Evolutionary conservation across 768 basidiomycete genomes (phyloP).

Genomic region (Mycena haematopus): DNA sequence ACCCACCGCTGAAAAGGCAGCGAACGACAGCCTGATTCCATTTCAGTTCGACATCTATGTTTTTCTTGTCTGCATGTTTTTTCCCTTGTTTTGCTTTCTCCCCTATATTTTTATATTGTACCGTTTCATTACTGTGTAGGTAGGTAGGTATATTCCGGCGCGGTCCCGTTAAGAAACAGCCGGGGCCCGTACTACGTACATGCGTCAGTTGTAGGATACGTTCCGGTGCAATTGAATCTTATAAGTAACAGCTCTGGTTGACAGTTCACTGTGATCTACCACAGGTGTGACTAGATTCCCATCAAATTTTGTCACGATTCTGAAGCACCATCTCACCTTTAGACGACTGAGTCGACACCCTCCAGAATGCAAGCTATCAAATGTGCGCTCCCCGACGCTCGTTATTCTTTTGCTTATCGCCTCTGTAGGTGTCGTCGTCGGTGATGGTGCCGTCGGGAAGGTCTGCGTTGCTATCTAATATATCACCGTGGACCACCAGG

Average conservation of each 20-base stretch:
- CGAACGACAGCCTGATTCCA: background rate
- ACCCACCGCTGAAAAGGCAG: slow-evolving; percentile 26
- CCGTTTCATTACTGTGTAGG: background rate
- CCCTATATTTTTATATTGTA: slow-evolving; percentile 4
- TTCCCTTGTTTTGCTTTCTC: background rate
- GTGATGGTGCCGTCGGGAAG: slow-evolving; percentile 99
- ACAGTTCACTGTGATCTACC: background rate
- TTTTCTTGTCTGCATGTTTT: slow-evolving; percentile 19
- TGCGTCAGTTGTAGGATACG: too few species aligned
- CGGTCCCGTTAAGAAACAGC: too few species aligned
- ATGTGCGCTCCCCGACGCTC: slow-evolving; percentile 58
- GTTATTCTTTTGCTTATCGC: slow-evolving; percentile 24
- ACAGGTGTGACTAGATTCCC: background rate
- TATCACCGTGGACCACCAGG: slow-evolving; percentile 14
- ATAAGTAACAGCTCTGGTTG: background rate
- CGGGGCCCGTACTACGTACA: too few species aligned
- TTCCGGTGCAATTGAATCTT: slow-evolving; percentile 1
- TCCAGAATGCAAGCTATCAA: slow-evolving; percentile 88
- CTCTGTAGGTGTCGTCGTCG: slow-evolving; percentile 90
- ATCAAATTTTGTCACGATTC: background rate
- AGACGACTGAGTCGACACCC: slow-evolving; percentile 12
- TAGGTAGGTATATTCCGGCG: too few species aligned
- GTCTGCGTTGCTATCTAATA: slow-evolving; percentile 42
- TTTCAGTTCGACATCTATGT: slow-evolving; percentile 17
- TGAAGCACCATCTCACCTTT: slow-evolving; percentile 26